Conservation (phyloP, 2,329 filamentous ascomycete genomes). For the Chaetomium globosum region DNA sequence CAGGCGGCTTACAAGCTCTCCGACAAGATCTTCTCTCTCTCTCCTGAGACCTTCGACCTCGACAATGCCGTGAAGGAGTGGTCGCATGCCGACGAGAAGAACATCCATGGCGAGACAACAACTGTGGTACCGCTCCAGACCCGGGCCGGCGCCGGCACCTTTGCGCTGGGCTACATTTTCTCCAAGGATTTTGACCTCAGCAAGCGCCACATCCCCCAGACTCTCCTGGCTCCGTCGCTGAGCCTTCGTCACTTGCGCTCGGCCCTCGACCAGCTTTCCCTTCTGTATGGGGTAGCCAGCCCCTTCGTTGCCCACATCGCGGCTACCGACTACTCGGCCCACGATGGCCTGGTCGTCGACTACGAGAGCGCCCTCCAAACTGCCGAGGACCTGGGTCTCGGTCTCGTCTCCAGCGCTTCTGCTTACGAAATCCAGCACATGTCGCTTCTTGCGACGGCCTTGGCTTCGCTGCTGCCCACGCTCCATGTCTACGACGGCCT, state of each 20-base stretch:
- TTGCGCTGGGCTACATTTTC: constrained; percentile 96
- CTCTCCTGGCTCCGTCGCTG: constrained; percentile 82
- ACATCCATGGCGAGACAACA: constrained; percentile 80
- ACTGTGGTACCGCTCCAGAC: constrained; percentile 81
- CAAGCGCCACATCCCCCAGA: constrained; percentile 90
- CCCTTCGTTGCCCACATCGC: constrained; percentile 92
- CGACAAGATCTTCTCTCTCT: constrained; percentile 97
- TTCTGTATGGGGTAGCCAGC: constrained; percentile 88
- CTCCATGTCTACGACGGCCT: constrained; percentile 80
- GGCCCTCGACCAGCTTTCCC: constrained; percentile 86
- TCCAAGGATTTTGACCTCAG: constrained; percentile 92
- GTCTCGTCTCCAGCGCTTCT: constrained; percentile 80
- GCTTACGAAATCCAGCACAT: constrained; percentile 93
- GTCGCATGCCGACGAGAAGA: constrained; percentile 69
- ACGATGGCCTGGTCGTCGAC: constrained; percentile 77
- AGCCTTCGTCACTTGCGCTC: constrained; percentile 78
- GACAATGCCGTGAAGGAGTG: constrained; percentile 81
- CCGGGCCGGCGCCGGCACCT: constrained; percentile 81
- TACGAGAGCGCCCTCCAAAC: constrained; percentile 79
- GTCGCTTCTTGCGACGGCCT: constrained; percentile 72
- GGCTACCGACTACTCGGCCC: constrained; percentile 78
- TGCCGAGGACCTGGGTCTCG: constrained; percentile 87
- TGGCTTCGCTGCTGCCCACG: constrained; percentile 72
- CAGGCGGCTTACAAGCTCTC: constrained; percentile 94
- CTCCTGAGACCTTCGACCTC: constrained; percentile 88